These are phyloP conservation scores for Leishmania braziliensis DNA, from an alignment of 208 protist genomes.

Conservation along the genomic window DNA sequence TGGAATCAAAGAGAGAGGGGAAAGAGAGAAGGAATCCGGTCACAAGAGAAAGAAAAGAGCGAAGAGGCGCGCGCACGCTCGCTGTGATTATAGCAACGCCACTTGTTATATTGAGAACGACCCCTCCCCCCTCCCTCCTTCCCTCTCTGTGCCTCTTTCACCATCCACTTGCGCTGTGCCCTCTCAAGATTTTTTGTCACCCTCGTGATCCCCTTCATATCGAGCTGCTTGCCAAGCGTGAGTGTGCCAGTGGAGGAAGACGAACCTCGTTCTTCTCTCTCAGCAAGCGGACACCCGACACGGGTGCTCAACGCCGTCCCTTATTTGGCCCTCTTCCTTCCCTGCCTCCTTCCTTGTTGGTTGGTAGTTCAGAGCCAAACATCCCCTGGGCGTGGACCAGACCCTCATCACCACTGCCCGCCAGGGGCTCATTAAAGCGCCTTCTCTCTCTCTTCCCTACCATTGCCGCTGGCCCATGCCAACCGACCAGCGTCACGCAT, in stretches of 20 bases:
- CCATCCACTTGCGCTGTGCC: background rate
- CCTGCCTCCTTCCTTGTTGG: background rate
- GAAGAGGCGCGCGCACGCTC: background rate
- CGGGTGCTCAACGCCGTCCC: background rate
- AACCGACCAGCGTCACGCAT: background rate
- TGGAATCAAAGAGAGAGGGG: background rate
- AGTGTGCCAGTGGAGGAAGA: background rate
- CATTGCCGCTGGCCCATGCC: background rate
- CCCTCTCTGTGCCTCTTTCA: constrained; percentile 1
- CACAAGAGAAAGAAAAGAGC: background rate
- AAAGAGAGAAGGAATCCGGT: background rate
- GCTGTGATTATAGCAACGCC: background rate
- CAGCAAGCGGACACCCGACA: background rate
- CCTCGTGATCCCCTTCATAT: background rate
- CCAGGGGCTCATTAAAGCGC: background rate
- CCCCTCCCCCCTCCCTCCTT: background rate
- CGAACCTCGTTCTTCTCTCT: background rate
- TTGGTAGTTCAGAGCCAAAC: background rate
- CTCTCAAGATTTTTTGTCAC: background rate
- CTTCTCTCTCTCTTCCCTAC: background rate
- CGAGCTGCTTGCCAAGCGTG: background rate
- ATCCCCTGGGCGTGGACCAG: background rate
- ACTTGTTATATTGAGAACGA: background rate
- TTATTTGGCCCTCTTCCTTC: background rate
- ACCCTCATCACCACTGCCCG: background rate